A percentile compares a stretch with the other conserved stretches of the same genome.
Evolutionary conservation across 306 rosid genomes (phyloP).

Genomic region (Gleditsia sinensis): DNA sequence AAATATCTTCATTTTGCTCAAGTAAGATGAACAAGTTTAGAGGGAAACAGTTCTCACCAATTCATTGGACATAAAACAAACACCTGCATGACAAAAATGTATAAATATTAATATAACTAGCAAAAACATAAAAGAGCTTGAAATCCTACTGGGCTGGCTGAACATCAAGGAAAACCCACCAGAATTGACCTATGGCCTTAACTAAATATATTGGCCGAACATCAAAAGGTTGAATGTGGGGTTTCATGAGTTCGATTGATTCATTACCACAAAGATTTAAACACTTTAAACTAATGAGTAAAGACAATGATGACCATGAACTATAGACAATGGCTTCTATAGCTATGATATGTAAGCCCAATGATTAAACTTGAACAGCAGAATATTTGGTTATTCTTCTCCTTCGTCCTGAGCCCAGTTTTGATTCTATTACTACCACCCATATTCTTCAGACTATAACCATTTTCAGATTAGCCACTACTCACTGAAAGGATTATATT

Average conservation of each 20-base stretch:
- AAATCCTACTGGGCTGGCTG: not conserved
- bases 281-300: not conserved
- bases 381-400: not conserved
- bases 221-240: conserved; percentile 6
- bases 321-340: not conserved
- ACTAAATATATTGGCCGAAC: not conserved
- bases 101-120: conserved; percentile 37
- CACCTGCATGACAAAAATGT: conserved; percentile 58
- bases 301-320: conserved; percentile 11
- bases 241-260: not conserved
- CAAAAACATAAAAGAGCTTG: conserved; percentile 9
- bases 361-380: conserved; percentile 3
- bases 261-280: not conserved
- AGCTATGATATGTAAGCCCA: not conserved
- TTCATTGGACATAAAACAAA: conserved; percentile 95
- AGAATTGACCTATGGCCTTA: not conserved
- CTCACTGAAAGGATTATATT: conserved; percentile 20
- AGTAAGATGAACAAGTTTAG: conserved; percentile 1
- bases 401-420: not conserved
- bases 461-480: conserved; percentile 19
- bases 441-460: conserved; percentile 16
- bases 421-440: conserved; percentile 1
- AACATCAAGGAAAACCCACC: conserved; percentile 4
- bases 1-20: conserved; percentile 7
- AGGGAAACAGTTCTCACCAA: conserved; percentile 60